A percentile compares a stretch with the other conserved stretches of the same genome.
These are phyloP conservation scores for Bipolaris gigantea DNA, from an alignment of 2,329 filamentous ascomycete species.

Conservation along the genomic window DNA sequence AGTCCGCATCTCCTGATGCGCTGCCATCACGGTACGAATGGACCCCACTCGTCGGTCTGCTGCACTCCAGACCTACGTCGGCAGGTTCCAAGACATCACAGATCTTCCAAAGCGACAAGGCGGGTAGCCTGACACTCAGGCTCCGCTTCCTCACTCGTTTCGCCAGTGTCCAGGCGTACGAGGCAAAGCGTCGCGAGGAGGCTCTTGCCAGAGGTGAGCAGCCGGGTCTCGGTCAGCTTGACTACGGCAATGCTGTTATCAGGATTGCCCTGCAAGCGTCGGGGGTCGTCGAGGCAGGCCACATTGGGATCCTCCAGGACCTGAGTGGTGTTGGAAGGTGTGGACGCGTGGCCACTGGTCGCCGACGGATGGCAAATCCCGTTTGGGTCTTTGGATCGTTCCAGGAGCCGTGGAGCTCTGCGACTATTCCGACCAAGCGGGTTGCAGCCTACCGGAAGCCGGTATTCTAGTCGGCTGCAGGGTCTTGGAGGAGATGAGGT, in stretches of 20 bases:
- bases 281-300: slow-evolving; percentile 1
- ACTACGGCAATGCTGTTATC: slow-evolving; percentile 16
- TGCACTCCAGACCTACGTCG: background rate
- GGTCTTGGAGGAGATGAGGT: background rate
- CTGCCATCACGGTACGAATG: background rate
- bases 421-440: background rate
- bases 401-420: slow-evolving; percentile 3
- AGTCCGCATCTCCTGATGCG: background rate
- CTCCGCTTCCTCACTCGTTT: slow-evolving; percentile 10
- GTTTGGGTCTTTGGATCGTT: slow-evolving; percentile 15
- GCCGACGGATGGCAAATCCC: background rate
- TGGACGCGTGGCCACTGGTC: background rate
- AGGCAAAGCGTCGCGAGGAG: slow-evolving; percentile 9
- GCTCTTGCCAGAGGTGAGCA: background rate
- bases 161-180: slow-evolving; percentile 15
- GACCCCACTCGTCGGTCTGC: background rate
- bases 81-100: background rate
- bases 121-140: slow-evolving; percentile 6
- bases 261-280: slow-evolving; percentile 12
- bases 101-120: background rate
- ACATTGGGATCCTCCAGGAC: slow-evolving; percentile 14
- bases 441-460: slow-evolving; percentile 7
- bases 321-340: slow-evolving; percentile 2
- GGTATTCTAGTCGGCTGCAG: background rate
- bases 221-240: slow-evolving; percentile 8